phyloP scores from a whole-genome alignment of 2,329 filamentous ascomycete genomes.

The Dendrostoma leiphaemia region DNA sequence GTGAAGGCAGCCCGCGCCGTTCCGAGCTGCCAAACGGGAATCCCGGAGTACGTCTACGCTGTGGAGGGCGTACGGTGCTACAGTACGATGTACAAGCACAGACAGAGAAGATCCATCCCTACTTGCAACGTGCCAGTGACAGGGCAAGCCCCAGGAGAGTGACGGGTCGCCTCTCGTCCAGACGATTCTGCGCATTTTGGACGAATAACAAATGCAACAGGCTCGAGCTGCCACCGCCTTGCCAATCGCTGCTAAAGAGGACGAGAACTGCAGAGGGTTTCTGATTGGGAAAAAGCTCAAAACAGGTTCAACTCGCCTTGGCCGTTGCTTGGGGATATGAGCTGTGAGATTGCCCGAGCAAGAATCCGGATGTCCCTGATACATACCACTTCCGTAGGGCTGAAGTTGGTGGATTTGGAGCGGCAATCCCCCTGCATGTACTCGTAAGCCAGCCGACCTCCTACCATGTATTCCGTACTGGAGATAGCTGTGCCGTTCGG shows the following conservation, averaged over 20 bases:
- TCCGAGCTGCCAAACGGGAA: neutral
- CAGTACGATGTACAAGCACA: too few relatives aligned
- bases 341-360: neutral
- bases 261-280: too few relatives aligned
- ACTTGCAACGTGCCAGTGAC: neutral
- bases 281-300: neutral
- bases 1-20: neutral
- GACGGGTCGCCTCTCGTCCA: too few relatives aligned
- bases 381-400: neutral
- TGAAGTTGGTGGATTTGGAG: neutral
- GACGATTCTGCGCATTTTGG: neutral
- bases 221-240: too few relatives aligned
- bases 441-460: neutral
- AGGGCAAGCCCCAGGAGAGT: neutral
- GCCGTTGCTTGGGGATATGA: neutral
- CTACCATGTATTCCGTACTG: too few relatives aligned
- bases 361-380: too few relatives aligned
- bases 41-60: too few relatives aligned
- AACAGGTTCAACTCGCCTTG: neutral
- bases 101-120: neutral
- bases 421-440: neutral
- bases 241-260: too few relatives aligned
- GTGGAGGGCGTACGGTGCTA: too few relatives aligned
- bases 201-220: too few relatives aligned
- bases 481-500: too few relatives aligned